Evolutionary conservation across 805 yeast species (phyloP), one percentile per base, ranked within the genome.

Genomic region (Metschnikowia lochheadii): DNA sequence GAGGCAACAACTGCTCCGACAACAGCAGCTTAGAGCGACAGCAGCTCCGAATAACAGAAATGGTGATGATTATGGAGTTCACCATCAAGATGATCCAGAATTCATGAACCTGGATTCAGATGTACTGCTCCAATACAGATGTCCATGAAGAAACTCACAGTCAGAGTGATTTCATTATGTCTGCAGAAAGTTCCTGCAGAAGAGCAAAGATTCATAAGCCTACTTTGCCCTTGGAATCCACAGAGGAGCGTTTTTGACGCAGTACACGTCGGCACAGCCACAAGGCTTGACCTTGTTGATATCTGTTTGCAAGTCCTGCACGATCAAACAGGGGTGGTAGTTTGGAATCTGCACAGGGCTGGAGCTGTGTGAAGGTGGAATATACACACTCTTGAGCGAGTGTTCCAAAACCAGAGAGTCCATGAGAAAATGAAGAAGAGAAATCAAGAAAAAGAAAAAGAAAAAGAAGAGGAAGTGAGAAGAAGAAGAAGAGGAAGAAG

Each of bases 301-400:
- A 62, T 81, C 84, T 13, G 82, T 79, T 56, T 76, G 77, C 49
- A 68, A 66, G 63, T 80, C 85, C 62, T 79, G 82, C 65, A 81
- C 79, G 48, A 81, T 78, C 48, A 81, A 66, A 47, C 84, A 77
- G 3, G 85, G 85, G 51, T 79, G 84, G 61, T 78, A 79, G 35
- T 64, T 62, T 17, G 84, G 84, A 8, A 79, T 72, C 11, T 61
- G 52, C 17, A 41, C 31, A 15, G 42, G 49, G 42, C 49, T 45
- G 21, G 63, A 61, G 21, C 21, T 23, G 32, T 46, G 21, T 13
- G 54, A 39, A 6, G 73, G 68, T 3, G 85, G 84, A 50, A 80
- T 76, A 60, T 79, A 80, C 31, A 74, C 67, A 62, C 71, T 73
- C 44, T 70, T 72, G 44, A 75, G 53, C 46, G 69, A 64, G 44